A percentile compares a stretch with the other conserved stretches of the same genome.
Conservation (phyloP, 768 basidiomycete genomes). For the Sistotremastrum niveocremeum region DNA sequence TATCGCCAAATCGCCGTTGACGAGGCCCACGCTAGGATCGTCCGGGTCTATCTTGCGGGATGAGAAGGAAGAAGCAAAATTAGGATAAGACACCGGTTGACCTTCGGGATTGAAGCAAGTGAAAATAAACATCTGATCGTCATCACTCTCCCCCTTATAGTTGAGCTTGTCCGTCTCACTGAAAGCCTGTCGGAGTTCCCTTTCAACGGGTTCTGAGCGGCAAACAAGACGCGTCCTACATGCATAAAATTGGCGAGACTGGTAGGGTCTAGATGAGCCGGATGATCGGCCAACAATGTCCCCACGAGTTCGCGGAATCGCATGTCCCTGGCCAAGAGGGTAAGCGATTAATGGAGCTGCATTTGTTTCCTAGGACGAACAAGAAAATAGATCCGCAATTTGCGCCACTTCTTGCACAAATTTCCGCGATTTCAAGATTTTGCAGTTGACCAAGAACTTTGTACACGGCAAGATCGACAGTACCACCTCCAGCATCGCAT, state of each 20-base stretch:
- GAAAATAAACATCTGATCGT: conserved; percentile 78
- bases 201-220: conserved; percentile 2
- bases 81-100: not conserved
- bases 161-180: conserved; percentile 79
- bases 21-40: conserved; percentile 64
- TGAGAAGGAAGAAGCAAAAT: not conserved
- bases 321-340: conserved; percentile 31
- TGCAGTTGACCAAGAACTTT: conserved; percentile 67
- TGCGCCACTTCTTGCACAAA: conserved; percentile 76
- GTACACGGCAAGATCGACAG: conserved; percentile 40
- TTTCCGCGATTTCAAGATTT: conserved; percentile 83
- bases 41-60: conserved; percentile 36
- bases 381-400: conserved; percentile 83
- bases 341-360: not conserved
- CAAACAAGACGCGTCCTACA: conserved; percentile 18
- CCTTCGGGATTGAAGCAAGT: conserved; percentile 76
- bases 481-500: conserved; percentile 85
- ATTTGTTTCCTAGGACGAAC: not conserved
- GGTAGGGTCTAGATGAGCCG: conserved; percentile 68
- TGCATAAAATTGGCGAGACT: conserved; percentile 67
- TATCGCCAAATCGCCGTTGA: conserved; percentile 75
- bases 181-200: conserved; percentile 51
- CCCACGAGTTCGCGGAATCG: conserved; percentile 73
- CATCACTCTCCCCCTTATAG: conserved; percentile 60
- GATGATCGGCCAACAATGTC: conserved; percentile 68